These are phyloP conservation scores for Cercospora berteroae DNA, from an alignment of 2,329 filamentous ascomycete genomes.

Conservation along the genomic window DNA sequence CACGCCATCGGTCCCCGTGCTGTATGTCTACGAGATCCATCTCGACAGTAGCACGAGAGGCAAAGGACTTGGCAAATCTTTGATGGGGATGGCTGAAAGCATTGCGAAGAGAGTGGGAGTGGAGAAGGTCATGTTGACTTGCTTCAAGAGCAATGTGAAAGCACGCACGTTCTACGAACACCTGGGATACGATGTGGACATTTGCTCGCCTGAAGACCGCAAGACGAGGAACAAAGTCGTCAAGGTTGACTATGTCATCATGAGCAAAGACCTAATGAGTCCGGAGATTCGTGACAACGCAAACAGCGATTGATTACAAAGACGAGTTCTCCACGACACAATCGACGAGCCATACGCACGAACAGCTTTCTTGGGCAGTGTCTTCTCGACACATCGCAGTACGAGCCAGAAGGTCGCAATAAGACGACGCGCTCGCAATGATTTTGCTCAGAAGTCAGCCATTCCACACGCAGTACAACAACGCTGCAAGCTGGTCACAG, in stretches of 20 bases:
- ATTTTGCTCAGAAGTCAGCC: neutral
- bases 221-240: constrained; percentile 50
- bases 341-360: neutral
- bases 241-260: constrained; percentile 53
- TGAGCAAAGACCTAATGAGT: constrained; percentile 45
- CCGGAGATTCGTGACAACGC: neutral
- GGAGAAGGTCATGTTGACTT: constrained; percentile 71
- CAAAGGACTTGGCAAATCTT: constrained; percentile 59
- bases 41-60: constrained; percentile 57
- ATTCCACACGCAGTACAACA: neutral
- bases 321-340: neutral
- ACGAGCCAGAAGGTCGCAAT: neutral
- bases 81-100: constrained; percentile 58
- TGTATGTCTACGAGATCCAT: constrained; percentile 81
- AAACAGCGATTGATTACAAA: neutral
- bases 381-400: neutral
- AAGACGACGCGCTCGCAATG: neutral
- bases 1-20: constrained; percentile 56
- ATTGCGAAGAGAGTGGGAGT: constrained; percentile 57
- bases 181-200: constrained; percentile 56
- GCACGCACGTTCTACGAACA: constrained; percentile 62
- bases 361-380: neutral
- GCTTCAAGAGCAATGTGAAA: constrained; percentile 61
- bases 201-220: constrained; percentile 52
- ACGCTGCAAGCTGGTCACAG: neutral